A percentile compares a stretch with the other conserved stretches of the same genome.
Evolutionary conservation across 2,329 filamentous ascomycete species (phyloP).

Genomic region (Hirsutella minnesotensis): DNA sequence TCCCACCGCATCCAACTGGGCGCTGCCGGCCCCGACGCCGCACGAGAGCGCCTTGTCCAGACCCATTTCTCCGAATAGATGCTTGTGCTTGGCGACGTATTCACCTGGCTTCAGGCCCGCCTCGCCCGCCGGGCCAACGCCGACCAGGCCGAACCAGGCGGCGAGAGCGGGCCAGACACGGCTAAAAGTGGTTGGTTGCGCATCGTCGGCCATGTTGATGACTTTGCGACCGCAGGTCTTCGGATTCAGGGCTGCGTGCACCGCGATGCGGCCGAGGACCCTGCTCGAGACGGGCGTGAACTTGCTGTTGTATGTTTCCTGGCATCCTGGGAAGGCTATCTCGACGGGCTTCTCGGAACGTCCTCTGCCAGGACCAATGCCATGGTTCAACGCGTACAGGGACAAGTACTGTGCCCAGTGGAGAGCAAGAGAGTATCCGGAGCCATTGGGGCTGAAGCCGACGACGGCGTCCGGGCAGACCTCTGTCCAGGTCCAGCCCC

Average conservation of each 20-base stretch:
- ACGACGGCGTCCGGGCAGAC: constrained; percentile 25
- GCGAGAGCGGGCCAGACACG: constrained; percentile 19
- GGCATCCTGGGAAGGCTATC: constrained; percentile 18
- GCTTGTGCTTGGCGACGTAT: constrained; percentile 17
- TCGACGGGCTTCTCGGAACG: constrained; percentile 3
- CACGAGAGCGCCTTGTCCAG: constrained; percentile 11
- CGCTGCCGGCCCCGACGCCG: constrained; percentile 23
- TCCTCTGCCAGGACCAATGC: background rate
- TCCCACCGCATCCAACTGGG: constrained; percentile 30
- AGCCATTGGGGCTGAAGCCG: constrained; percentile 26
- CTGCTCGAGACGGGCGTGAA: constrained; percentile 21
- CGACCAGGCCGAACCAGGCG: constrained; percentile 19
- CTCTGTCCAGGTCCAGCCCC: constrained; percentile 24
- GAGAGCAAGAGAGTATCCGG: constrained; percentile 21
- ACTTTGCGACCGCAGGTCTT: constrained; percentile 15
- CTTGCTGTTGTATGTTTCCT: constrained; percentile 10
- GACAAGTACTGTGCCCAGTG: constrained; percentile 29
- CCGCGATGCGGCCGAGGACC: constrained; percentile 16
- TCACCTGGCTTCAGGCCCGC: constrained; percentile 12
- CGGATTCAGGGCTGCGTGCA: constrained; percentile 17
- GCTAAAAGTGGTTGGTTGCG: constrained; percentile 13
- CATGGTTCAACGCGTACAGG: constrained; percentile 19
- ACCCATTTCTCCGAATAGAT: constrained; percentile 16
- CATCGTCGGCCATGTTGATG: constrained; percentile 20
- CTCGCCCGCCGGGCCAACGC: constrained; percentile 9